Base-by-base conservation (phyloP, 106 monocot species). In the Iris macrosiphon region DNA sequence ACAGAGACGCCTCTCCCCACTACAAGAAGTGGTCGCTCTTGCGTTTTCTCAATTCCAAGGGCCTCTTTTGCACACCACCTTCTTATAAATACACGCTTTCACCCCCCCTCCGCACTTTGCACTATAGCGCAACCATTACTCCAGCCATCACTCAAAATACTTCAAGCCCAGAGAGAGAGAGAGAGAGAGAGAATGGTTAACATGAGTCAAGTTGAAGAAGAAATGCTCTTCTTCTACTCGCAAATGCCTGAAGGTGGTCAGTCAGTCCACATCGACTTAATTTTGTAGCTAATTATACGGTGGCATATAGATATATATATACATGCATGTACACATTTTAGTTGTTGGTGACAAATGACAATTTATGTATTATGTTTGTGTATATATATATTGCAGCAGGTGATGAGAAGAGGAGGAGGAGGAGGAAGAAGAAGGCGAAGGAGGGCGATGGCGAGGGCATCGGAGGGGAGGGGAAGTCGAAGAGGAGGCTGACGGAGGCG, bases 401-500 rank as follows among this genome's bases (percentile, higher is more conserved):
- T 17, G 67, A 65, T 44, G 22, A 7, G 28, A 72, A 57, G 52
- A 44, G 23, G 45, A 51, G 68, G 11, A 44, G 64, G 53, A 55
- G 56, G 48, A 72, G 72, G 60, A 68, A 48, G 61, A 72, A 70
- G 68, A 41, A 21, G 50, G 71, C 26, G 50, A 43, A 16, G 3
- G 69, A 19, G n/a, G 16, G 5, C 17, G 28, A 11, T 22, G 45
- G 17, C 4, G 43, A 68, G 11, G 63, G 28, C 15, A 13, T 15
- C 58, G 34, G 16, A 2, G 56, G 30, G 10, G 61, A 18, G 4
- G 66, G 66, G 50, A 53, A 48, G 28, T 76, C 76, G 80, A 86
- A 86, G 60, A 40, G 85, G 35, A 50, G 76, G 21, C 67, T 86
- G 32, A 86, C 8, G 21, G 80, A 80, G 11, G 77, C 72, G 24